Conservation (phyloP, 2,329 filamentous ascomycete genomes). For the Ilyonectria sp. region DNA sequence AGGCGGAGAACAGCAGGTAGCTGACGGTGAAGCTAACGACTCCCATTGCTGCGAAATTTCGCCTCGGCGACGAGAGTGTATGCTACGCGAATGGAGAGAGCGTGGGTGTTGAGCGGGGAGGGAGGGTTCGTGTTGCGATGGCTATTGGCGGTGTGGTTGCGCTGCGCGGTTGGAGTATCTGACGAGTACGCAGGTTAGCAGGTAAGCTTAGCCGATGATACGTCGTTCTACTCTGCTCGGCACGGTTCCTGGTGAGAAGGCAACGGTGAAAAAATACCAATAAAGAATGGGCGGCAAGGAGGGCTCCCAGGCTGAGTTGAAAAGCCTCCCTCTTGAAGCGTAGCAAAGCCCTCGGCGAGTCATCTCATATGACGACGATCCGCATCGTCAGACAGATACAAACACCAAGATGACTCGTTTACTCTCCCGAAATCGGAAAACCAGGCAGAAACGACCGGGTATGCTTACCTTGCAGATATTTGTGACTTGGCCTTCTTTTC, state of each 20-base stretch:
- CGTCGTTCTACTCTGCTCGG: not conserved
- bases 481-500: not conserved
- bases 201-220: not conserved
- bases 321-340: not conserved
- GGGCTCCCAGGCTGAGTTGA: constrained; percentile 1
- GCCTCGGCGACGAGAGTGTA: constrained; percentile 2
- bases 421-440: not conserved
- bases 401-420: not conserved
- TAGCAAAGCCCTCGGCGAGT: not conserved
- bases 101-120: not conserved
- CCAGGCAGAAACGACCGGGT: not conserved
- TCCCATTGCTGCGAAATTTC: constrained; percentile 55
- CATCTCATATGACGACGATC: not conserved
- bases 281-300: not conserved
- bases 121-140: constrained; percentile 7
- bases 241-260: not conserved
- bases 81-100: constrained; percentile 1
- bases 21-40: constrained; percentile 60
- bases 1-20: constrained; percentile 69
- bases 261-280: not conserved
- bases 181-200: not conserved
- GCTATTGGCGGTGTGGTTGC: constrained; percentile 6
- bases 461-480: not conserved
- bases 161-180: not conserved
- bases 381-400: not conserved